Evolutionary conservation across 139 green algal species (phyloP).

Genomic region (Eudorina sp.): DNA sequence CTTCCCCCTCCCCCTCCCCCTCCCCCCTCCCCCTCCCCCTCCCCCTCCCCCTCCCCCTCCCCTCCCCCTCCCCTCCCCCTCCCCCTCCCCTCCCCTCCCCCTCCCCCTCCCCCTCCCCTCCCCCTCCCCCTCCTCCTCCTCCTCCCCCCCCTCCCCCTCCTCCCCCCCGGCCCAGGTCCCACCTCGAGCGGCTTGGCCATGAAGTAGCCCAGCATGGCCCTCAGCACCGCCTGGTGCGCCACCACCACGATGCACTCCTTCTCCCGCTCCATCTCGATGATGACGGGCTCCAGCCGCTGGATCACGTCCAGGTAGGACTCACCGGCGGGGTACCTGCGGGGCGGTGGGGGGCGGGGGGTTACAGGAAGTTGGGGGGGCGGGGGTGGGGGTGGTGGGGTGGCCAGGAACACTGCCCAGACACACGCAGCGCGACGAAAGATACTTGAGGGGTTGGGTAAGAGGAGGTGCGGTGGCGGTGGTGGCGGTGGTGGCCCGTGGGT

Average conservation of each 20-base stretch:
- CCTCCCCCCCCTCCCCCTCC: no score
- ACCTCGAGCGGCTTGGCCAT: slow-evolving; percentile 58
- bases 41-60: not conserved
- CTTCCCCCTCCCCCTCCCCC: no score
- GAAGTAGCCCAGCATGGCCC: slow-evolving; percentile 94
- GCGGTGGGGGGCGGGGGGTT: no score
- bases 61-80: not conserved
- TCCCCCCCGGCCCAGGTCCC: no score
- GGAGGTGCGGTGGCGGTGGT: no score
- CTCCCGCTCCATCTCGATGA: slow-evolving; percentile 94
- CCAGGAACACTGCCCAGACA: no score
- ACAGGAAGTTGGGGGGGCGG: no score
- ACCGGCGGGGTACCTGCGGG: slow-evolving; percentile 86
- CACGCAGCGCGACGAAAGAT: no score
- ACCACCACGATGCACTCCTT: slow-evolving; percentile 88
- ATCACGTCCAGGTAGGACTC: slow-evolving; percentile 95
- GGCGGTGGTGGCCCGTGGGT: no score
- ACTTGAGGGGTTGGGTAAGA: no score
- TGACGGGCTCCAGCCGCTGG: slow-evolving; percentile 90
- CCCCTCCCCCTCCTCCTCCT: not conserved
- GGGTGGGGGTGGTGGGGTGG: not conserved
- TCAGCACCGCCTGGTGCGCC: slow-evolving; percentile 81
- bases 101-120: not conserved
- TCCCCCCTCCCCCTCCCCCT: no score
- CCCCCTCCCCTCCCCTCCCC: not conserved